Percentiles rank a stretch among this genome's conserved stretches.
Evolutionary conservation across 2,329 filamentous ascomycete genomes (phyloP).

Genomic region (Arthrobotrys sinensis): DNA sequence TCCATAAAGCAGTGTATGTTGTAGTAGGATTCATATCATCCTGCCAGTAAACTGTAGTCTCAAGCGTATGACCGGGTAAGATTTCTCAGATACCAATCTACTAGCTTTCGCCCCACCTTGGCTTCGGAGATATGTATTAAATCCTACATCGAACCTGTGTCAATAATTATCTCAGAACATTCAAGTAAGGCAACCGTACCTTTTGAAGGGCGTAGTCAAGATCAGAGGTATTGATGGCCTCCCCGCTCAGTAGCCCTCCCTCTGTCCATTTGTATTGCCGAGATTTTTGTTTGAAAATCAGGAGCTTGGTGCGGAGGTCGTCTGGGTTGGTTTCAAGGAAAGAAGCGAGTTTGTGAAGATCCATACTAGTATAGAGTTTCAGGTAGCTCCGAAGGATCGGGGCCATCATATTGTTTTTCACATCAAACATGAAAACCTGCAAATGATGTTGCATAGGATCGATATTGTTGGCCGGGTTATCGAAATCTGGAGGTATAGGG

Average conservation of each 20-base stretch:
- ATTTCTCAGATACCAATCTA: slow-evolving; percentile 99
- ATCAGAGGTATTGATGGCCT: slow-evolving; percentile 92
- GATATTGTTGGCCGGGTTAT: slow-evolving; percentile 94
- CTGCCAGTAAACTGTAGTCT: neutral
- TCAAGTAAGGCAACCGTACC: slow-evolving; percentile 69
- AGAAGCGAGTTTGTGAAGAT: slow-evolving; percentile 95
- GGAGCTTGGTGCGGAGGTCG: slow-evolving; percentile 90
- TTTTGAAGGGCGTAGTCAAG: slow-evolving; percentile 97
- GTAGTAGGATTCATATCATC: neutral
- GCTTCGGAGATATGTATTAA: slow-evolving; percentile 99
- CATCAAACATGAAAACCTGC: slow-evolving; percentile 98
- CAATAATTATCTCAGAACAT: slow-evolving; percentile 23
- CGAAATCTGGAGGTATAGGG: slow-evolving; percentile 95
- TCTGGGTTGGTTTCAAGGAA: slow-evolving; percentile 98
- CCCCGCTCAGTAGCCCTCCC: slow-evolving; percentile 89
- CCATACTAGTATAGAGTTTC: slow-evolving; percentile 99
- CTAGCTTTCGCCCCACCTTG: slow-evolving; percentile 95
- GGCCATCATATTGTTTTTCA: slow-evolving; percentile 95
- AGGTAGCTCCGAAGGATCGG: slow-evolving; percentile 98
- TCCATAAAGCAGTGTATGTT: neutral
- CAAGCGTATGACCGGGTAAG: slow-evolving; percentile 84
- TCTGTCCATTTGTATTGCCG: slow-evolving; percentile 96
- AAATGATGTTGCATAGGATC: slow-evolving; percentile 98
- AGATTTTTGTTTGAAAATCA: slow-evolving; percentile 99
- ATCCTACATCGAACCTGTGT: slow-evolving; percentile 73